Base-by-base conservation (phyloP, 23 red algal genomes). In the Gracilaria domingensis region DNA sequence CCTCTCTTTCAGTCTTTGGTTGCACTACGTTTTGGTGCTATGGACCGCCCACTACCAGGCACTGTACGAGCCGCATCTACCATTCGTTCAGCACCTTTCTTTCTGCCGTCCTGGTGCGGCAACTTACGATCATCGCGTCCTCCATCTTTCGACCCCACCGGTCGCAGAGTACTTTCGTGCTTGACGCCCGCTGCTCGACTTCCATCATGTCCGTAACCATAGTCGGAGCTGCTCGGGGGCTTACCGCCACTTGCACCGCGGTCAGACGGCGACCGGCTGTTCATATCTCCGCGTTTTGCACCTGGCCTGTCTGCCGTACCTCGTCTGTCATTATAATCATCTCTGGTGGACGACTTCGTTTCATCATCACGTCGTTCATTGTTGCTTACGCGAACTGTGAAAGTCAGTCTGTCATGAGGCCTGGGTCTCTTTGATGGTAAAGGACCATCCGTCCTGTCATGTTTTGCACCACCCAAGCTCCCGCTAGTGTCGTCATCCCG, bases 111-210 rank as follows among this genome's bases (percentile, higher is more conserved):
- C 38, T 40, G 67, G 67, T 44, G 33, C 24, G 4, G 67, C 20
- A 44, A 12, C 38, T 73, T 73, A 35, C 67, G 67, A 73, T 73
- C 67, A 44, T 73, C 67, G 3, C 67, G 33, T 73, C 67, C 62
- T 73, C 34, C 59, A 73, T 73, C 34, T 37, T 40, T 40, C 23
- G 38, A 40, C 7, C 16, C 35, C 4, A 44, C 20, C 28, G 67
- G 11, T 20, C 67, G 7, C 4, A 2, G 5, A 16, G 42, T 73
- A 21, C 7, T 37, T 44, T 73, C 67, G 24, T 73, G 34, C 35
- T 40, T 73, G 35, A 14, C 35, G 34, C 4, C 44, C 5, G 16
- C 11, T 4, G 67, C 33, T 20, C 67, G 35, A 73, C 28, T 44
- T 29, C 33, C 33, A 73, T 73, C 67, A 73, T 35, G 67, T 7